Evolutionary conservation across 495 filamentous ascomycete genomes (phyloP), one percentile per base, ranked within the genome.

Genomic region (Penicillium flavigenum): DNA sequence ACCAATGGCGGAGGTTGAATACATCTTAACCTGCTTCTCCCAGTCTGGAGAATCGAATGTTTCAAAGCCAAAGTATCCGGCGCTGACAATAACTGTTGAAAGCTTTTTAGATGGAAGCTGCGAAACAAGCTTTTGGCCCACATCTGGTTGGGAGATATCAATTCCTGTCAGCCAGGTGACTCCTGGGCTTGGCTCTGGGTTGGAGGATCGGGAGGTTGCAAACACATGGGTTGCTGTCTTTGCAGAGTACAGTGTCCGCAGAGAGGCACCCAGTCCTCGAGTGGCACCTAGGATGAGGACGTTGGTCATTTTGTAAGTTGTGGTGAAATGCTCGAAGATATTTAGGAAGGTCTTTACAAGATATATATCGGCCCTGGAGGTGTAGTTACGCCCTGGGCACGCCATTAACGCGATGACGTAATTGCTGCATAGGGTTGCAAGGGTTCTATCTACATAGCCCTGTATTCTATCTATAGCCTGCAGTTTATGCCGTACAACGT

Each of bases 41-140:
- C 80, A 89, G 54, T 86, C 77, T 4, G 85, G 86, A n/a, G 76
- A 71, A 38, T 83, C 81, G 45, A 84, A 81, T 20, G 79, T 75
- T 56, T 91, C 88, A 6, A 77, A 82, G 46, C 76, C 82, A 62
- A 91, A 90, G 65, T 86, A 87, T 14, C 86, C 86, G 0, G 87
- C 86, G 4, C 80, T 82, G 65, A 90, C 83, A 51, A 89, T 82
- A 61, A 82, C 79, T 0, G 80, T 72, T 43, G 84, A 83, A 19
- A 88, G 66, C 46, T 71, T 76, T 24, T 68, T 63, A 2, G 71
- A 70, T 29, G 69, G 65, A 17, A 87, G 68, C 48, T 77, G 74
- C 5, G 68, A 68, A 20, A 74, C 67, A 27, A 87, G 59, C 36
- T 64, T 77, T 36, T 74, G 68, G 34, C 86, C 86, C 16, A 84